Evolutionary conservation across 1,284 basidiomycete species (phyloP).

Genomic region (Marasmius sp.): DNA sequence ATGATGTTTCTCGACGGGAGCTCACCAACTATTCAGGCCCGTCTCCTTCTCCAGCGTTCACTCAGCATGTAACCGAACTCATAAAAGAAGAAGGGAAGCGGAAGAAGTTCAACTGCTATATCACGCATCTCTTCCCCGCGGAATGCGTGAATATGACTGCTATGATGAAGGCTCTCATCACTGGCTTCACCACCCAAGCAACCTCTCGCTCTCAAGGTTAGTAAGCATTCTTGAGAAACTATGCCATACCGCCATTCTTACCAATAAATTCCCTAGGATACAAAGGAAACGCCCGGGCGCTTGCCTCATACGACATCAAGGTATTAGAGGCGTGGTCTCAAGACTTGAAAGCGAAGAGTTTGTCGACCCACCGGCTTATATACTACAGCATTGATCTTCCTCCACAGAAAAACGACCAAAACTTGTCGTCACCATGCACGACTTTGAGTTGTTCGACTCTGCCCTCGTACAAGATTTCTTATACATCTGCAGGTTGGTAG

Average conservation of each 20-base stretch:
- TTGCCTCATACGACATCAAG: conserved; percentile 62
- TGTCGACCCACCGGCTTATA: conserved; percentile 7
- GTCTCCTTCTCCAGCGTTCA: conserved; percentile 39
- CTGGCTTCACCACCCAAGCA: conserved; percentile 46
- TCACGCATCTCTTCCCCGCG: conserved; percentile 54
- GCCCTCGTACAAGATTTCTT: conserved; percentile 63
- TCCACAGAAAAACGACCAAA: conserved; percentile 20
- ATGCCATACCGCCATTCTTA: conserved; percentile 11
- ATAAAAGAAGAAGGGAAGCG: conserved; percentile 30
- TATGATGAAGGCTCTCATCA: conserved; percentile 57
- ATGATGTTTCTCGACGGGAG: conserved; percentile 14
- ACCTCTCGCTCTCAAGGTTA: conserved; percentile 28
- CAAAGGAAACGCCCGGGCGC: conserved; percentile 45
- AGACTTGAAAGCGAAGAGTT: conserved; percentile 37
- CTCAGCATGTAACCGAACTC: conserved; percentile 41
- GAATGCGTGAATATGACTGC: conserved; percentile 55
- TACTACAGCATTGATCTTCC: not conserved
- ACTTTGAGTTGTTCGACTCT: conserved; percentile 69
- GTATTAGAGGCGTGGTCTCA: conserved; percentile 59
- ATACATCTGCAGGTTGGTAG: conserved; percentile 61
- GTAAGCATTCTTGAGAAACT: conserved; percentile 13
- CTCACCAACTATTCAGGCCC: conserved; percentile 25
- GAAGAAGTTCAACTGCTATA: conserved; percentile 27
- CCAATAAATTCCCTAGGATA: conserved; percentile 24
- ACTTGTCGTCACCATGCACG: conserved; percentile 60